Base-by-base conservation (phyloP, 1,284 basidiomycete species). In the Trametes polyzona region DNA sequence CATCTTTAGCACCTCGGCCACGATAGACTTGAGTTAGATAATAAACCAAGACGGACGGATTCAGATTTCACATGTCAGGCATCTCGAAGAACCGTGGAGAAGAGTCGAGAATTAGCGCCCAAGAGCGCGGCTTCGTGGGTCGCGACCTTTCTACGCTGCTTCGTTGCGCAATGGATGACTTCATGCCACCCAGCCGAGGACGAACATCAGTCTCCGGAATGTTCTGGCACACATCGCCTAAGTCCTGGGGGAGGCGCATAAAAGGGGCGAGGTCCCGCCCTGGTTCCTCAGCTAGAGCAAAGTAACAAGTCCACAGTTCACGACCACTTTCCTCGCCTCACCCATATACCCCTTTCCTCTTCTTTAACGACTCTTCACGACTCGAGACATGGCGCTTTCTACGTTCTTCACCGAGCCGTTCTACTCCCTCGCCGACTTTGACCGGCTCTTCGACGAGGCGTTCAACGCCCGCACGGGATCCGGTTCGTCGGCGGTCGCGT, bases 401-500 rank as follows among this genome's bases (percentile, higher is more conserved):
- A 60, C 59, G 32, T 61, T 61, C 61, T 77, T 72, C 65, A 78
- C 80, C 67, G 78, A 82, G 51, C 78, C 81, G 19, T 75, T 78
- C 71, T 76, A 75, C 62, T 67, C 64, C 33, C 56, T 67, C 37
- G 41, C 65, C 40, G 76, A 80, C 58, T 75, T 81, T 36, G 78
- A 80, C 29, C 76, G 76, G 60, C 68, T 81, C 58, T 72, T 83
- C 43, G 77, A 82, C 58, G 74, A 81, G 26, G 70, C 74, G 4
- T 67, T 78, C 48, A 68, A 62, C 26, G 49, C 74, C 35, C 65
- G 61, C 37, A 52, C 57, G 7, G 32, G 39, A 21, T 19, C 11
- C 7, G 39, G 58, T 46, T 30, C 53, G 27, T 48, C 35, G 36
- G 37, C 42, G 17, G 49, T 57, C 43, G 40, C 50, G 30, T 24